Evolutionary conservation across 140 eudicot genomes (phyloP), one percentile per base, ranked within the genome.

Genomic region (Flaveria floridana): DNA sequence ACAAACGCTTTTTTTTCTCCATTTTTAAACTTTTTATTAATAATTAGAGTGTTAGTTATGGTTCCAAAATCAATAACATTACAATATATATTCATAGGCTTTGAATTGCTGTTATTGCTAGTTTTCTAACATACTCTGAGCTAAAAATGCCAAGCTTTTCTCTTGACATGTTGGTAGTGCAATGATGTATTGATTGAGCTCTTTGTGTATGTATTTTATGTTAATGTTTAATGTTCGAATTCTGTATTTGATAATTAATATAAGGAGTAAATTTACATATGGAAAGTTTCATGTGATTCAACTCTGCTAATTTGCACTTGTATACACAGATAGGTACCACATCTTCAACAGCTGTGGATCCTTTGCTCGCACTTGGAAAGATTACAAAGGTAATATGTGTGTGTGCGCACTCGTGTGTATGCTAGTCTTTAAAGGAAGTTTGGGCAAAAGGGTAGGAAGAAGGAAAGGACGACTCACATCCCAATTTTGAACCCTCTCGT

Each of bases 261-360:
- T 23, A 68, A 67, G 34, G 15, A 74, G 69, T 76, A 39, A 37
- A 67, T 3, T 68, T 2, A 52, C 1, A 50, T 16, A 42, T 51
- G 8, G 25, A 34, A 50, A 51, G 23, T 18, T 51, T 42, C 57
- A 50, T 18, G 23, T 41, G 75, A 66, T 47, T 53, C 4, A 42
- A 52, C 55, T 44, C 51, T 56, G 12, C 41, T 18, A 53, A 78
- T 25, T 39, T 64, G 68, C 28, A 23, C 14, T 28, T 61, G 50
- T 68, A 48, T 48, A 14, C 72, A 69, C 83, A 94, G 99, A 90
- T 94, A 61, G 99, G 99, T 34, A 90, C 95, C 2, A 94, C 97
- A 28, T 94, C 99, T 52, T 94, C 99, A 77, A 87, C 97, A 58
- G 96, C 99, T 69, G 95, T 94, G 72, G 99, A 94, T 85, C 97